Percentiles rank a stretch among this genome's conserved stretches.
Conservation (phyloP, 176 grass and related monocot species). For the Oryza australiensis region DNA sequence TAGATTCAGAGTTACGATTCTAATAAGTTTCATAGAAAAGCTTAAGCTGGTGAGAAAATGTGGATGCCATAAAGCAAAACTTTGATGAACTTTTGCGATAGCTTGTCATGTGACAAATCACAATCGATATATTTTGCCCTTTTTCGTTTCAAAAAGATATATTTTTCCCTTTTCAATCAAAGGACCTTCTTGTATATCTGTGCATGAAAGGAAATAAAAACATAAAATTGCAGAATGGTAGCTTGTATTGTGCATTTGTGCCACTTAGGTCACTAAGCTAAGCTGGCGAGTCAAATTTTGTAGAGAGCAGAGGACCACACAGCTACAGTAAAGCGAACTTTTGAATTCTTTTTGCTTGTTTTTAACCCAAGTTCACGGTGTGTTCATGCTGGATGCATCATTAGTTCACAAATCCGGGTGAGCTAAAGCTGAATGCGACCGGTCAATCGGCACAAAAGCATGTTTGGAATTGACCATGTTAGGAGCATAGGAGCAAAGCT, state of each 20-base stretch:
- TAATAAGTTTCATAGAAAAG: neutral
- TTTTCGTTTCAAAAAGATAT: neutral
- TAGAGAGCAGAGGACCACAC: conserved; percentile 1
- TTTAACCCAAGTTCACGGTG: conserved; percentile 24
- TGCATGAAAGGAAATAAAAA: neutral
- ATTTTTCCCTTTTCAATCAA: neutral
- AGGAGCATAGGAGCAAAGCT: neutral
- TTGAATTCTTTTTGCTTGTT: conserved; percentile 20
- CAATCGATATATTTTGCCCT: neutral
- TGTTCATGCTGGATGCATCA: conserved; percentile 42
- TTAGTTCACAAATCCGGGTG: conserved; percentile 22
- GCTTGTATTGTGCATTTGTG: neutral
- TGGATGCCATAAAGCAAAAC: neutral
- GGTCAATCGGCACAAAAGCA: conserved; percentile 34
- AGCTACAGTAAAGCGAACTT: conserved; percentile 21
- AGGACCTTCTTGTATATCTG: neutral
- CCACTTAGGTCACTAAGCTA: neutral
- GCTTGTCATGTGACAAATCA: neutral
- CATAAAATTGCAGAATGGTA: neutral
- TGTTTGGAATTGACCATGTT: conserved; percentile 37
- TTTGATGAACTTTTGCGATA: neutral
- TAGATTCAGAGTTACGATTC: neutral
- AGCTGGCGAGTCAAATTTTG: conserved; percentile 10
- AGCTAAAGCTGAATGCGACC: conserved; percentile 25
- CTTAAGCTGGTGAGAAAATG: neutral